Percentiles rank a stretch among this genome's conserved stretches.
phyloP scores from a whole-genome alignment of 2,329 filamentous ascomycete genomes.

The Pyrenophora tritici-repentis region DNA sequence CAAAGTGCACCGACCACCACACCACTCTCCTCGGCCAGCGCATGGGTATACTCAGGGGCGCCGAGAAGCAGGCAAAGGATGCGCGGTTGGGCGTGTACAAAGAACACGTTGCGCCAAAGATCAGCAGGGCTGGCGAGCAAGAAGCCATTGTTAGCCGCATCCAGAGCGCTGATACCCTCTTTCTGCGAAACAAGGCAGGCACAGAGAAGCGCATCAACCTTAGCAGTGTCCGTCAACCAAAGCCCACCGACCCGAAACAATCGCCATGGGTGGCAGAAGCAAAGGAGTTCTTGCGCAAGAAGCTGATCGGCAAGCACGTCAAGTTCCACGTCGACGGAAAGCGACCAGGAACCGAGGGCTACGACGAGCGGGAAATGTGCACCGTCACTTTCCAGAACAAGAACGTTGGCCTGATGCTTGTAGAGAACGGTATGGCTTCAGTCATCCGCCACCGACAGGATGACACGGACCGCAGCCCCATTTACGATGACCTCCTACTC shows the following conservation, averaged over 20 bases:
- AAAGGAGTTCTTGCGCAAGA: conserved; percentile 94
- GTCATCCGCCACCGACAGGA: conserved; percentile 95
- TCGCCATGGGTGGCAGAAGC: conserved; percentile 88
- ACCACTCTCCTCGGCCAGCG: conserved; percentile 86
- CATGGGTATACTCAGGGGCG: conserved; percentile 83
- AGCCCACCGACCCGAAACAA: conserved; percentile 83
- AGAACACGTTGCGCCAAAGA: conserved; percentile 72
- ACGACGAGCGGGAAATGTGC: conserved; percentile 92
- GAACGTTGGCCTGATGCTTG: conserved; percentile 81
- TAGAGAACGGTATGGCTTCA: conserved; percentile 91
- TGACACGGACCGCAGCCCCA: conserved; percentile 88
- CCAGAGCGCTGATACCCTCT: conserved; percentile 85
- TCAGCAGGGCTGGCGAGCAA: conserved; percentile 62
- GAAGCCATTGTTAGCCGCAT: conserved; percentile 87
- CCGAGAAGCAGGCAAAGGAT: conserved; percentile 83
- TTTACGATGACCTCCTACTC: conserved; percentile 86
- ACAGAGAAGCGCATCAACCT: conserved; percentile 87
- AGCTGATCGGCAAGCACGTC: conserved; percentile 93
- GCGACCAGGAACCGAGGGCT: conserved; percentile 86
- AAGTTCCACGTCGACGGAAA: conserved; percentile 87
- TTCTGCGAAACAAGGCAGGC: conserved; percentile 82
- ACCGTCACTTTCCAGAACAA: conserved; percentile 83
- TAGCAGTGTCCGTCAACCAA: conserved; percentile 92
- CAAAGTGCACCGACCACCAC: conserved; percentile 93
- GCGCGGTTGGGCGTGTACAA: conserved; percentile 80